phyloP scores from a whole-genome alignment of 1,284 basidiomycete genomes.

The Trichosporon sp. region DNA sequence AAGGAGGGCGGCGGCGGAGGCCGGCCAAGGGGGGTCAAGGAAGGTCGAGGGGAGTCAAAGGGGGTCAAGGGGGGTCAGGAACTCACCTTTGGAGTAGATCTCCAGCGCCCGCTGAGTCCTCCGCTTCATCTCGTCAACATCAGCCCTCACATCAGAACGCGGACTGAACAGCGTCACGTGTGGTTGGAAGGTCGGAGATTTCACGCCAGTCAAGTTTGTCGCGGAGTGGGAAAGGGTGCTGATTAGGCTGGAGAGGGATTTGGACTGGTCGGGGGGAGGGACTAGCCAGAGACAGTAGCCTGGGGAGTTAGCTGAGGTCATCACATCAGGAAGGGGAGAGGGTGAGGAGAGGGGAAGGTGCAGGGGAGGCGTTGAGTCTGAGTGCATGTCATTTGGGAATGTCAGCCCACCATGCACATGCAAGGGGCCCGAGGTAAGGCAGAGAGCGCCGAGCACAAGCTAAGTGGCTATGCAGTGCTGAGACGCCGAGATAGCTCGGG shows the following conservation, averaged over 20 bases:
- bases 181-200: conserved; percentile 27
- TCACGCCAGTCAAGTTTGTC: not conserved
- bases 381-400: too few relatives aligned
- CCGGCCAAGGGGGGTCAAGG: too few relatives aligned
- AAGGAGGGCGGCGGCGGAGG: too few relatives aligned
- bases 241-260: conserved; percentile 16
- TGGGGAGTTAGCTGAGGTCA: too few relatives aligned
- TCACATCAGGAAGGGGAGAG: conserved; percentile 4
- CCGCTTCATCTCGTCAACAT: not conserved
- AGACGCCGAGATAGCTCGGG: too few relatives aligned
- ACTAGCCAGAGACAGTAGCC: conserved; percentile 26
- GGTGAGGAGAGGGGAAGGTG: not conserved
- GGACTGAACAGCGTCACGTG: conserved; percentile 35
- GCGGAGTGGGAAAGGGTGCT: conserved; percentile 12
- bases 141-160: conserved; percentile 4
- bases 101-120: conserved; percentile 1
- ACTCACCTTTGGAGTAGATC: not conserved
- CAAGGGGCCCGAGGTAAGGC: too few relatives aligned
- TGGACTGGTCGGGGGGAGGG: conserved; percentile 1
- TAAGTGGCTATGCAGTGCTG: too few relatives aligned
- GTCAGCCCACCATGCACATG: too few relatives aligned
- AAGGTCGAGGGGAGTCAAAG: too few relatives aligned
- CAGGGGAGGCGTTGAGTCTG: too few relatives aligned
- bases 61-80: too few relatives aligned
- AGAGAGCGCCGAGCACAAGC: too few relatives aligned